A percentile compares a stretch with the other conserved stretches of the same genome.
Conservation (phyloP, 768 basidiomycete genomes). For the Peribolospora baueri region DNA sequence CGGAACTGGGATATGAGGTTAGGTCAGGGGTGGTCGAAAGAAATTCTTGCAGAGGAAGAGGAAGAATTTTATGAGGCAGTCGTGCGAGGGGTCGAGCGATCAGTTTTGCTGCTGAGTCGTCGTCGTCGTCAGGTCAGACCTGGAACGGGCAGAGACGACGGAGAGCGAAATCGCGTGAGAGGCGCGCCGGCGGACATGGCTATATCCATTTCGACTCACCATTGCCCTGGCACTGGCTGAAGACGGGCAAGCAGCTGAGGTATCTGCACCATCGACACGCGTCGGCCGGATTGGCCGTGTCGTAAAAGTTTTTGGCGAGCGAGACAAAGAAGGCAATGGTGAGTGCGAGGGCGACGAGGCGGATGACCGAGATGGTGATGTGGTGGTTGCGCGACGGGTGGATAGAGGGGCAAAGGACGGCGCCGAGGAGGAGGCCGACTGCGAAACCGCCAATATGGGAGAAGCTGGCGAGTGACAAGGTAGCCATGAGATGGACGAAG, state of each 20-base stretch:
- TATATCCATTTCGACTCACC: too few species aligned
- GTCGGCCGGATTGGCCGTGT: conserved; percentile 51
- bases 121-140: too few species aligned
- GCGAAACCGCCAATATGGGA: conserved; percentile 70
- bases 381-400: conserved; percentile 45
- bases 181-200: too few species aligned
- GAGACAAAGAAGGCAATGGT: conserved; percentile 59
- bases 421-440: conserved; percentile 42
- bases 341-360: conserved; percentile 47
- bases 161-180: too few species aligned
- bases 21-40: too few species aligned
- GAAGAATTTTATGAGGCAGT: too few species aligned
- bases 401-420: conserved; percentile 70
- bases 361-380: conserved; percentile 43
- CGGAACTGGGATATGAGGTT: too few species aligned
- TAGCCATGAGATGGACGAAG: neutral
- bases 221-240: too few species aligned
- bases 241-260: conserved; percentile 2
- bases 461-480: conserved; percentile 47
- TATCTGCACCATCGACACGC: conserved; percentile 29
- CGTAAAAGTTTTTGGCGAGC: conserved; percentile 64
- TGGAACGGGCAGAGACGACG: too few species aligned
- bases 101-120: too few species aligned
- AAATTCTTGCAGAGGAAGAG: too few species aligned
- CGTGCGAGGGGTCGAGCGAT: too few species aligned